Evolutionary conservation across 2,329 filamentous ascomycete species (phyloP).

Genomic region (Hypoxylon sp.): DNA sequence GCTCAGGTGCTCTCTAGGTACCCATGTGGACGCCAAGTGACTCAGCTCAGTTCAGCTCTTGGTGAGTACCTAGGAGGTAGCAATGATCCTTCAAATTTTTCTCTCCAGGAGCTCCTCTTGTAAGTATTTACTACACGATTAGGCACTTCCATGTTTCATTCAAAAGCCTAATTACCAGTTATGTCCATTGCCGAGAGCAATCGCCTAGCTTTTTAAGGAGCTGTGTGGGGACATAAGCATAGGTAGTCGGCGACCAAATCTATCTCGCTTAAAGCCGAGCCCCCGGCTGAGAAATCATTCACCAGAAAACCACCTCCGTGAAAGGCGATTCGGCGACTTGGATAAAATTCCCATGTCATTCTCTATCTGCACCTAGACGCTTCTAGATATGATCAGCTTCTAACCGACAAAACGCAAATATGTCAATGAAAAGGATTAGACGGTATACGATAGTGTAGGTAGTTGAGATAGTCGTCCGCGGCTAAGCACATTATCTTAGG

Average conservation of each 20-base stretch:
- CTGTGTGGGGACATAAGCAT: slow-evolving; percentile 17
- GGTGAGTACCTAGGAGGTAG: background rate
- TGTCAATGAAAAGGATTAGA: background rate
- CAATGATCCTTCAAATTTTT: background rate
- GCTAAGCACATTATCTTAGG: background rate
- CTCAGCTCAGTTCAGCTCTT: background rate
- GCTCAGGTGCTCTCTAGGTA: background rate
- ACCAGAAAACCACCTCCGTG: slow-evolving; percentile 5
- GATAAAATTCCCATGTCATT: slow-evolving; percentile 8
- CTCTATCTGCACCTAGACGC: slow-evolving; percentile 4
- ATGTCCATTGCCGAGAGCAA: background rate
- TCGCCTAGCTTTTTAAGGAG: slow-evolving; percentile 1
- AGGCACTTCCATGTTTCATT: background rate
- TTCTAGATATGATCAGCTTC: slow-evolving; percentile 18
- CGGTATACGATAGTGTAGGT: background rate
- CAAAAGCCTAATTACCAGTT: background rate
- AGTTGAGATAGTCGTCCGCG: background rate
- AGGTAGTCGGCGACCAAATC: slow-evolving; percentile 30
- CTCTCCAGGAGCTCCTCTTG: background rate
- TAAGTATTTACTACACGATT: background rate
- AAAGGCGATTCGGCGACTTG: slow-evolving; percentile 22
- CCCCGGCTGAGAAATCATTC: background rate
- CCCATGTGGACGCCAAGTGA: background rate
- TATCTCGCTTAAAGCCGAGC: slow-evolving; percentile 17
- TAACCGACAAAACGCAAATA: background rate